Base-by-base conservation (phyloP, 2,329 filamentous ascomycete genomes). In the Dothiorella sarmentorum region DNA sequence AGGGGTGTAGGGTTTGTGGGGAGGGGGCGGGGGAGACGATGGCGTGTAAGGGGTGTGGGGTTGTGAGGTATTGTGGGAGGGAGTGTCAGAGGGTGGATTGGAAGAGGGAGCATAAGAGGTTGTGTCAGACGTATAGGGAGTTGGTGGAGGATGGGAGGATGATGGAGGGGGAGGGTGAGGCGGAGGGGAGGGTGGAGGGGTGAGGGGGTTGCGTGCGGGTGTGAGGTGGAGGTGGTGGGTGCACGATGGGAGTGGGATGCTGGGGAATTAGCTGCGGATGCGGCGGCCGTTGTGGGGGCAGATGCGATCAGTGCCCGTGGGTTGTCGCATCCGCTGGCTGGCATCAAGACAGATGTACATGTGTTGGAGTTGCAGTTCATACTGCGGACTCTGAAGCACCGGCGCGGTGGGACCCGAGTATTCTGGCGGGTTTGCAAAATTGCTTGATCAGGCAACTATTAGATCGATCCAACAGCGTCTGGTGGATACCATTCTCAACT, bases 61-160 rank as follows among this genome's bases (percentile, higher is more conserved):
- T 37, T 11, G 44, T 58, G 18, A 29, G 56, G 44, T 58, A 58
- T 35, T 58, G 56, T 43, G 44, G 44, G 44, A 17, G 44, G 44
- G 56, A 58, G 26, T 58, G 56, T 20, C 56, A 58, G 44, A 33
- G 45, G 35, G 9, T 9, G 56, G 56, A 58, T 37, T 58, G 56
- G 56, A 52, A 17, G 44, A 22, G 15, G 7, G 44, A 29, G 26
- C 56, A 58, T 35, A 58, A 43, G 56, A 24, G 56, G 56, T 17
- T 58, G 22, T 58, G 56, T 35, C 44, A 17, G 56, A 29, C 22
- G 44, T 49, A 26, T 17, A 26, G 10, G 17, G 44, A 15, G 44
- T 24, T 29, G 44, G 33, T 58, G 18, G 35, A 38, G 24, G 44
- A 42, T 17, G 44, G 43, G 44, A 17, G 11, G 56, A 7, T 22